These are phyloP conservation scores for Pythium sukuiense DNA, from an alignment of 352 stramenopile species.

Conservation along the genomic window DNA sequence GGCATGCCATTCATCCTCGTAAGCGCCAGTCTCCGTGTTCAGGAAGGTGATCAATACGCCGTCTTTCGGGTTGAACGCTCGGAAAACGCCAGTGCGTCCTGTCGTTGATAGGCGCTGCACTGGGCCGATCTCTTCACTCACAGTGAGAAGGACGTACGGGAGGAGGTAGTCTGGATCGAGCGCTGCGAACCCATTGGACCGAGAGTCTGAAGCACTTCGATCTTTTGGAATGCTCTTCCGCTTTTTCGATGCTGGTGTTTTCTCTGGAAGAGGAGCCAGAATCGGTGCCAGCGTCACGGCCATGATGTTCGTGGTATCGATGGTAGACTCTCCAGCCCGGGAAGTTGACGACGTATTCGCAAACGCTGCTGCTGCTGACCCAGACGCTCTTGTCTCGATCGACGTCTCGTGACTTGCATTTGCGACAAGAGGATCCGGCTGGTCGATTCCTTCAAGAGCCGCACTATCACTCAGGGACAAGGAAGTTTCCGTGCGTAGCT, in stretches of 20 bases:
- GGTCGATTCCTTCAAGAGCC: constrained; percentile 79
- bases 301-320: constrained; percentile 69
- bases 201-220: neutral
- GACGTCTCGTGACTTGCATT: constrained; percentile 18
- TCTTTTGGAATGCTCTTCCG: constrained; percentile 15
- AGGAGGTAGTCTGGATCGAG: constrained; percentile 75
- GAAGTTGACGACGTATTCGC: constrained; percentile 20
- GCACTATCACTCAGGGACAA: constrained; percentile 57
- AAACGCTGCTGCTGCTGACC: neutral
- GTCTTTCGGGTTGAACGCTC: constrained; percentile 50
- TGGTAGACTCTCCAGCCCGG: constrained; percentile 14
- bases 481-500: constrained; percentile 46
- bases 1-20: constrained; percentile 81
- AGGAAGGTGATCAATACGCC: constrained; percentile 81
- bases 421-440: constrained; percentile 61
- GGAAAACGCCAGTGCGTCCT: constrained; percentile 70
- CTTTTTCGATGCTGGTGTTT: constrained; percentile 17
- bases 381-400: neutral
- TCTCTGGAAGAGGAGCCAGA: constrained; percentile 44
- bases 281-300: constrained; percentile 78
- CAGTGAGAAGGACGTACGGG: constrained; percentile 75
- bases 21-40: constrained; percentile 84
- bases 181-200: constrained; percentile 48
- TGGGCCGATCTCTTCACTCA: constrained; percentile 66
- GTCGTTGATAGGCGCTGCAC: constrained; percentile 65